Evolutionary conservation across 805 yeast genomes (phyloP), one percentile per base, ranked within the genome.

Genomic region (Pichia eremophila): DNA sequence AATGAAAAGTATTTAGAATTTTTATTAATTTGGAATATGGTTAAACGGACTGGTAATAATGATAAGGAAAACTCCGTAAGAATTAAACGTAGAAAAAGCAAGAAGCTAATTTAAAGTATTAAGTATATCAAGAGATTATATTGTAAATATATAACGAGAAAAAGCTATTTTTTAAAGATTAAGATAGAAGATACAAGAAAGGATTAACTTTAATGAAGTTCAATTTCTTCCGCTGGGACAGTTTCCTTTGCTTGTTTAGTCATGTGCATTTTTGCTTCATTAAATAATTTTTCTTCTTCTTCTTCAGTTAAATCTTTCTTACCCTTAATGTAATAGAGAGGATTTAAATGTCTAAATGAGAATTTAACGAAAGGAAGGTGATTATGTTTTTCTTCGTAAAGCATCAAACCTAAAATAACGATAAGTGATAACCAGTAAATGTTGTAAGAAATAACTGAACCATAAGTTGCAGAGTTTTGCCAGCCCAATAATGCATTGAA

Each of bases 401-500:
- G 68, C 88, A 91, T 78, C 56, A 82, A 66, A 17, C 61, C 45
- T 41, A 91, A 61, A 36, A 73, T 66, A 22, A 70, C 51, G 52
- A 84, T 83, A 47, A 88, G 63, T 39, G 68, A 65, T 46, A 90
- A 57, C 99, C 99, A 91, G 73, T 91, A 91, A 53, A 83, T 54
- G 70, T 88, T 89, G 74, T 91, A 91, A 43, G 90, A 78, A 46
- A 91, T 70, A 50, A 91, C 90, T 6, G 96, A 87, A 48, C 97
- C 96, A 63, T 86, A 77, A 55, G 95, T 88, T 50, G 96, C 98
- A 46, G 95, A 78, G 69, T 91, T 91, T 71, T 89, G 96, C 99
- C 99, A 91, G 53, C 98, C 99, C 54, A 91, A 72, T 48, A 91
- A 67, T 28, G 97, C 87, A 62, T 91, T 91, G 76, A 91, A 91